Evolutionary conservation across 371 early-diverging fungal genomes (phyloP).

Genomic region (Rhizomucor pusillus): DNA sequence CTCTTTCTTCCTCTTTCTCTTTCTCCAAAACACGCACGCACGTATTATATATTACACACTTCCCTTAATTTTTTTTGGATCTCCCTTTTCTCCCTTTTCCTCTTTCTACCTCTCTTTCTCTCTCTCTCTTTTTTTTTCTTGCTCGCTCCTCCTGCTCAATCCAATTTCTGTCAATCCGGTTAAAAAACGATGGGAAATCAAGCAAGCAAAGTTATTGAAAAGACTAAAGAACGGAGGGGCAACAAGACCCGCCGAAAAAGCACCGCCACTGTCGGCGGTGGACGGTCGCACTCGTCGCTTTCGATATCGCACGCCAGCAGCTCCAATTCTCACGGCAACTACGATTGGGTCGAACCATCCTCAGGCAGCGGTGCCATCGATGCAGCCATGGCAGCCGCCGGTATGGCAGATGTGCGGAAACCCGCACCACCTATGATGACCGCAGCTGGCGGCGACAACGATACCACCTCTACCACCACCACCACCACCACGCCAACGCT

Average conservation of each 20-base stretch:
- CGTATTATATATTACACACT: no score
- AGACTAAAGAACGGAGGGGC: no score
- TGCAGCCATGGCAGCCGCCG: slow-evolving; percentile 17
- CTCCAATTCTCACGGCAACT: slow-evolving; percentile 35
- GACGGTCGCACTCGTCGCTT: slow-evolving; percentile 24
- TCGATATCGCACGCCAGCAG: no score
- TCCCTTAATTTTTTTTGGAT: background rate
- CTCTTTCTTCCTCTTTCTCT: background rate
- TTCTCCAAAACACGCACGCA: no score
- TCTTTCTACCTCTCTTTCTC: slow-evolving; percentile 7
- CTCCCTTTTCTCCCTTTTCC: slow-evolving; percentile 4
- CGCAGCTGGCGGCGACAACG: slow-evolving; percentile 13
- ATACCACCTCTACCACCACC: slow-evolving; percentile 4
- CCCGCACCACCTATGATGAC: no score
- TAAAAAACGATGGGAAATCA: no score
- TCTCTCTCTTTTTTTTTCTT: background rate
- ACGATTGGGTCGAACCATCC: slow-evolving; percentile 41
- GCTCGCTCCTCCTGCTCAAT: background rate
- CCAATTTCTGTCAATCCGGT: background rate
- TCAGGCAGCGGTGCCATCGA: slow-evolving; percentile 20
- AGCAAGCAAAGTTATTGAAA: no score
- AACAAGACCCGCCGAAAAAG: slow-evolving; percentile 38
- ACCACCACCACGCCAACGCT: slow-evolving; percentile 8
- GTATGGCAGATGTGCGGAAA: no score
- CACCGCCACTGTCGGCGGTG: slow-evolving; percentile 32